Base-by-base conservation (phyloP, 2,329 filamentous ascomycete species). In the Pseudocercospora fuligena region DNA sequence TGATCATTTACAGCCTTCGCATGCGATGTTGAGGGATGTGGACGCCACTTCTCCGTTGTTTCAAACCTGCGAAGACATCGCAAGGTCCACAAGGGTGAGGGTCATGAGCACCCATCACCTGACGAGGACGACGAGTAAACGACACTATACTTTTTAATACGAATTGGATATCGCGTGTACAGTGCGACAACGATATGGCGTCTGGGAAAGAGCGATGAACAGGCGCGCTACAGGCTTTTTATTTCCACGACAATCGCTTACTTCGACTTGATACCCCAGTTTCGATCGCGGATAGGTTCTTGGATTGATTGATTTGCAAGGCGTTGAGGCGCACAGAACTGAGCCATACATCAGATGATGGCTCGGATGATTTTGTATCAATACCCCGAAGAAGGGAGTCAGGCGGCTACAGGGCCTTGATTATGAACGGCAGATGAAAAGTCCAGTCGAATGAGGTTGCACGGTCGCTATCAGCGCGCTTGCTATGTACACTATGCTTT, bases 41-140 rank as follows among this genome's bases (percentile, higher is more conserved):
- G 94, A 46, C 90, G 95, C 74, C 92, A 97, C 76, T 98, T 99
- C 80, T 98, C 94, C 0, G 95, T 98, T 27, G 95, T 98, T 23
- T 97, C 94, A 53, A 99, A 99, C 79, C 84, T 98, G 64, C 90
- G 95, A 71, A 88, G 95, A 75, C 95, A 99, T 82, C 91, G 93
- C 78, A 98, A 98, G 82, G 94, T 98, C 57, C 95, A 99, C 85
- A 95, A 93, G 81, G 89, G 90, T 74, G 90, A 92, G 61, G 78
- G 79, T 57, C 76, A 73, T 69, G 77, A 78, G 46, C 81, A 82
- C 66, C 77, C 82, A 29, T 85, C 83, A 2, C 82, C 83, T 4
- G 83, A 84, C 40, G 83, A 84, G n/a, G 75, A 77, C 60, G 77
- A 75, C 57, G 81, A 73, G 60, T 70, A 59, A 62, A 60, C 33